phyloP scores from a whole-genome alignment of 2,329 filamentous ascomycete genomes.

The Aureobasidium sp. region DNA sequence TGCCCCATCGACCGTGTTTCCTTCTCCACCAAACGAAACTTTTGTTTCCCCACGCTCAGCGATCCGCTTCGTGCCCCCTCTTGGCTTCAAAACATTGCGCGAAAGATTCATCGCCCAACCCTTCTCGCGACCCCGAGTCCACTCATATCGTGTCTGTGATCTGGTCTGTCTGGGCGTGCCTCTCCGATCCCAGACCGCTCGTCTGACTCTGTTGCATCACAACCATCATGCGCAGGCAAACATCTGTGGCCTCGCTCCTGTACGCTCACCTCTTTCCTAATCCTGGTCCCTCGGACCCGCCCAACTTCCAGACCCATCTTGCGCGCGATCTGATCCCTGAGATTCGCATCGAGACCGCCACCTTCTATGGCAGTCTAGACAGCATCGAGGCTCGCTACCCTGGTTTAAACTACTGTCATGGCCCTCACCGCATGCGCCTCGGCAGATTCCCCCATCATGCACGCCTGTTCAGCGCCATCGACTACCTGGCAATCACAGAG shows the following conservation, averaged over 20 bases:
- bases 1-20: background rate
- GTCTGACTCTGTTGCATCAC: background rate
- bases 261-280: constrained; percentile 68
- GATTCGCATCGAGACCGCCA: constrained; percentile 69
- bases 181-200: background rate
- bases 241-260: constrained; percentile 62
- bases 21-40: background rate
- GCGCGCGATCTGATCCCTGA: constrained; percentile 66
- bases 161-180: background rate
- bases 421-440: constrained; percentile 68
- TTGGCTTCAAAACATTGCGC: constrained; percentile 2
- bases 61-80: background rate
- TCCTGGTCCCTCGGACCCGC: constrained; percentile 59
- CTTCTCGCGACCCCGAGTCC: background rate
- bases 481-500: constrained; percentile 59
- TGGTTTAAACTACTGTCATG: constrained; percentile 68
- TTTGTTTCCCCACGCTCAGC: constrained; percentile 4
- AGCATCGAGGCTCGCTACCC: constrained; percentile 76
- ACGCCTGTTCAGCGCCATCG: constrained; percentile 69
- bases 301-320: constrained; percentile 63
- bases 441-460: constrained; percentile 70
- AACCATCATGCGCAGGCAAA: constrained; percentile 59
- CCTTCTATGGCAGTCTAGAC: constrained; percentile 72
- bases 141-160: background rate
- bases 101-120: background rate